phyloP scores from a whole-genome alignment of 2,329 filamentous ascomycete genomes.

The Pseudocercospora fuligena region DNA sequence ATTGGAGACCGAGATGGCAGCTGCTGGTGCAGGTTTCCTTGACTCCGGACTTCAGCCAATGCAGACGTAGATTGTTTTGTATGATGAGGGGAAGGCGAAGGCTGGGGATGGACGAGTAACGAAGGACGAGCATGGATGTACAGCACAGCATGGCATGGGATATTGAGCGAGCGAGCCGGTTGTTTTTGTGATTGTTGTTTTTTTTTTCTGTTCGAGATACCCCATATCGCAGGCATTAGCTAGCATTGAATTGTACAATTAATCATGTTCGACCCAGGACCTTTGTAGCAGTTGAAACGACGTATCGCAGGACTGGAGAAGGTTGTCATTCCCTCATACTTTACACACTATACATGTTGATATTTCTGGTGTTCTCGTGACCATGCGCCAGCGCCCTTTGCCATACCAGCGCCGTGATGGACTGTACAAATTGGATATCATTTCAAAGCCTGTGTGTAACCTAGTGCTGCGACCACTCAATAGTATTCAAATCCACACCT shows the following conservation, averaged over 20 bases:
- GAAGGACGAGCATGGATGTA: neutral
- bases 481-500: constrained; percentile 91
- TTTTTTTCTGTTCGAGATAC: neutral
- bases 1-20: neutral
- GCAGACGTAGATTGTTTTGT: neutral
- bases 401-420: neutral
- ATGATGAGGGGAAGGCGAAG: too few relatives aligned
- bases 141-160: neutral
- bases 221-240: neutral
- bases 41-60: neutral
- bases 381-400: neutral
- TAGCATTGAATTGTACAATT: neutral
- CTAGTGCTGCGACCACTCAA: constrained; percentile 97
- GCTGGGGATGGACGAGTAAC: neutral
- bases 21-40: neutral
- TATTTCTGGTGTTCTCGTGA: neutral
- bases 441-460: constrained; percentile 31
- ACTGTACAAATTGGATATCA: constrained; percentile 8
- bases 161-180: neutral
- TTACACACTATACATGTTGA: neutral
- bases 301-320: neutral
- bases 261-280: too few relatives aligned
- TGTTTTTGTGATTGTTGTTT: neutral
- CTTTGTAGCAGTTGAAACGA: too few relatives aligned
- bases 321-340: neutral